Percentiles rank a stretch among this genome's conserved stretches.
These are phyloP conservation scores for Albugo laibachii DNA, from an alignment of 352 stramenopile genomes.

Conservation along the genomic window DNA sequence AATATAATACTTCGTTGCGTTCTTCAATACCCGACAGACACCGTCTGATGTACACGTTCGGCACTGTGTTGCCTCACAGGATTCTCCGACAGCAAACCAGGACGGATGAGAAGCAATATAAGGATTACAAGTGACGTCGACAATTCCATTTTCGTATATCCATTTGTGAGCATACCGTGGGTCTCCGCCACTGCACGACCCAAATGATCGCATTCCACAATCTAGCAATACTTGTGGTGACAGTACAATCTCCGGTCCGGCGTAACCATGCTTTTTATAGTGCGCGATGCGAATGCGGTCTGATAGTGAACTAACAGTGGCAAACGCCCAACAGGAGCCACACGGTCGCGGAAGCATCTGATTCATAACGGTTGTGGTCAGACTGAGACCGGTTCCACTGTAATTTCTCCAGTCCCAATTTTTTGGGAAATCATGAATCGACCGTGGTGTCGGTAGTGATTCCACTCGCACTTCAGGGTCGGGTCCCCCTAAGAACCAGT, in stretches of 20 bases:
- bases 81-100: slow-evolving; percentile 29
- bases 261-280: slow-evolving; percentile 31
- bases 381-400: slow-evolving; percentile 51
- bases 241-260: slow-evolving; percentile 36
- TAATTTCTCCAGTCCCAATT: slow-evolving; percentile 68
- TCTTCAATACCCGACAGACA: slow-evolving; percentile 29
- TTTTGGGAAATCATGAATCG: slow-evolving; percentile 32
- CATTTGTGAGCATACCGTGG: slow-evolving; percentile 64
- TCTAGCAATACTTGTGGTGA: slow-evolving; percentile 51
- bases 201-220: slow-evolving; percentile 64
- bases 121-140: slow-evolving; percentile 61
- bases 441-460: slow-evolving; percentile 18
- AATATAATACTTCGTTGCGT: slow-evolving; percentile 44
- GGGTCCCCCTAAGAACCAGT: slow-evolving; percentile 40
- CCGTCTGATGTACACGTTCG: slow-evolving; percentile 37
- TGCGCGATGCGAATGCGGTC: slow-evolving; percentile 54
- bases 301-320: slow-evolving; percentile 43
- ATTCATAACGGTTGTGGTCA: slow-evolving; percentile 55
- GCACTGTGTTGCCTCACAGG: slow-evolving; percentile 42
- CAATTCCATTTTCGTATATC: slow-evolving; percentile 68
- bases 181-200: slow-evolving; percentile 58
- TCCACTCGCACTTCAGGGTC: slow-evolving; percentile 36
- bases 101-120: slow-evolving; percentile 66
- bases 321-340: slow-evolving; percentile 63
- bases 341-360: slow-evolving; percentile 62